A percentile compares a stretch with the other conserved stretches of the same genome.
Evolutionary conservation across 2,329 filamentous ascomycete genomes (phyloP).

Genomic region (Bretziella fagacearum): DNA sequence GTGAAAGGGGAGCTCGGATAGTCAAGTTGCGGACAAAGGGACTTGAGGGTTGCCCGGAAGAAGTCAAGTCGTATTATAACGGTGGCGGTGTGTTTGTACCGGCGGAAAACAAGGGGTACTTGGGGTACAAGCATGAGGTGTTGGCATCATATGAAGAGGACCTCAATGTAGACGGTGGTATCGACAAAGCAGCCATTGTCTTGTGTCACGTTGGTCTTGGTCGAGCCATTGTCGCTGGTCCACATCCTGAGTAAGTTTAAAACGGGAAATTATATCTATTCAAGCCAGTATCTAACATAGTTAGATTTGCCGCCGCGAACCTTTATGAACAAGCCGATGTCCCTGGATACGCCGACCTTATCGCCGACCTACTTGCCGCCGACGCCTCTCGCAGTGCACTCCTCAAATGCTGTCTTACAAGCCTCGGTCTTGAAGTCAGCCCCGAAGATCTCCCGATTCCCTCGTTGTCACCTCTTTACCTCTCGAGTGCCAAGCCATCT

Average conservation of each 20-base stretch:
- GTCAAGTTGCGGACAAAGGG: slow-evolving; percentile 48
- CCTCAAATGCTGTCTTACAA: slow-evolving; percentile 59
- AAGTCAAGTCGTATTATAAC: slow-evolving; percentile 74
- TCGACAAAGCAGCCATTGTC: slow-evolving; percentile 60
- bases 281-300: slow-evolving; percentile 12
- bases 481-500: slow-evolving; percentile 48
- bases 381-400: slow-evolving; percentile 58
- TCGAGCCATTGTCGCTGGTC: slow-evolving; percentile 61
- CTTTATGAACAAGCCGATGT: slow-evolving; percentile 49
- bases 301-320: slow-evolving; percentile 67
- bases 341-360: slow-evolving; percentile 52
- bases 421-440: slow-evolving; percentile 66
- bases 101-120: slow-evolving; percentile 27
- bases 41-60: slow-evolving; percentile 35
- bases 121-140: slow-evolving; percentile 44
- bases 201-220: slow-evolving; percentile 73
- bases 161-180: slow-evolving; percentile 58
- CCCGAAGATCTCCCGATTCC: slow-evolving; percentile 53
- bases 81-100: slow-evolving; percentile 88
- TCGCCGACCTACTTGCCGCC: slow-evolving; percentile 48
- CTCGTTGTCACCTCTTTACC: slow-evolving; percentile 64
- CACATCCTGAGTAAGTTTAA: slow-evolving; percentile 64
- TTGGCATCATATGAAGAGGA: slow-evolving; percentile 64
- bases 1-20: slow-evolving; percentile 66
- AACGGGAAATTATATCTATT: background rate